Base-by-base conservation (phyloP, 805 yeast genomes). In the Phaffomyces thermotolerans region DNA sequence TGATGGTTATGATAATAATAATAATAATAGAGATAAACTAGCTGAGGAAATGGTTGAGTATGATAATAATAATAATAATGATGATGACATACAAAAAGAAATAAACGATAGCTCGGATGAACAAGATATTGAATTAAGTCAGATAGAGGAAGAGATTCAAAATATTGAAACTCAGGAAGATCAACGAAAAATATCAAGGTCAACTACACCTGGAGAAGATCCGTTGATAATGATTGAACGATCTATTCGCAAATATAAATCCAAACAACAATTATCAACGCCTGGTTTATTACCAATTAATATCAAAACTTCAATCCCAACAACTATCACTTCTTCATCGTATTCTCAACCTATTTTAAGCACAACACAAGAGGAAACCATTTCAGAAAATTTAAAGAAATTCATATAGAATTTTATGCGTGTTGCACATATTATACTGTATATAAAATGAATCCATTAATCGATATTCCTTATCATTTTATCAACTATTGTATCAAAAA, bases 401-500 rank as follows among this genome's bases (percentile, higher is more conserved):
- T 46, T 43, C 24, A 41, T 46, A 8, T 34, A 37, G 29, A 15
- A 14, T 12, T 25, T 9, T 12, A 25, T 1, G 9, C 25, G 25
- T 9, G 9, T 24, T 25, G 12, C 12, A 25, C 12, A 6, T 25
- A n/a, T n/a, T n/a, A n/a, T n/a, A n/a, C n/a, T n/a, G n/a, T n/a
- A n/a, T 25, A 25, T 9, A 9, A 25, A 17, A 10, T 36, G 7
- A n/a, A 48, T 46, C 24, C 57, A 53, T 27, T 57, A 54, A 6
- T 55, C 56, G 20, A 70, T 40, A 2, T 33, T 36, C 7, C 10
- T 18, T 14, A 43, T 27, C 27, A 71, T 54, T 37, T 64, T 65
- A 10, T 60, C 53, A 17, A 76, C 66, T n/a, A 82, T 73, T 2
- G 56, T 60, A 15, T 60, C 61, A 51, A 78, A 83, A 10, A 75